A percentile compares a stretch with the other conserved stretches of the same genome.
Conservation (phyloP, 148 eudicot genomes). For the Heliosperma pusillum region DNA sequence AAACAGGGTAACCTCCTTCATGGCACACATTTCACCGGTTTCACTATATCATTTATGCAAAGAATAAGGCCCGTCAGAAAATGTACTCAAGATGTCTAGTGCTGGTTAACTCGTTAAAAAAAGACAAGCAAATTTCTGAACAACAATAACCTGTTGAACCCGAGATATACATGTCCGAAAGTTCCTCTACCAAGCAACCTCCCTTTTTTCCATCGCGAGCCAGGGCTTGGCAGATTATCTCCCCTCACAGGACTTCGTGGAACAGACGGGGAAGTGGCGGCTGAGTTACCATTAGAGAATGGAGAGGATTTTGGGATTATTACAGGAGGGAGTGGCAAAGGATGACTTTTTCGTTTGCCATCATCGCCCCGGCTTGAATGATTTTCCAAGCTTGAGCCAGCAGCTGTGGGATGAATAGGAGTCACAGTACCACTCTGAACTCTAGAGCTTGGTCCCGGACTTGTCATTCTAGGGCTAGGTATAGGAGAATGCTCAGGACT, state of each 20-base stretch:
- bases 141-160: slow-evolving; percentile 71
- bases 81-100: not conserved
- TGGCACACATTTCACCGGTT: slow-evolving; percentile 99
- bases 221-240: slow-evolving; percentile 72
- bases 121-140: not conserved
- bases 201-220: slow-evolving; percentile 91
- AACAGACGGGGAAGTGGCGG: slow-evolving; percentile 76
- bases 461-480: slow-evolving; percentile 93
- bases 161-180: slow-evolving; percentile 94
- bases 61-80: slow-evolving; percentile 14
- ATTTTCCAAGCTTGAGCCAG: slow-evolving; percentile 44
- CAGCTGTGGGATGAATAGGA: slow-evolving; percentile 89
- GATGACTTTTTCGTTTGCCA: slow-evolving; percentile 43
- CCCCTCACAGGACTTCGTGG: slow-evolving; percentile 86
- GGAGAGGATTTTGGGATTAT: slow-evolving; percentile 58
- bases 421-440: slow-evolving; percentile 98
- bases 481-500: slow-evolving; percentile 95
- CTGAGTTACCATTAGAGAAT: slow-evolving; percentile 72
- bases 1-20: slow-evolving; percentile 96
- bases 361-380: not conserved
- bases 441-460: slow-evolving; percentile 95
- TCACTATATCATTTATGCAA: slow-evolving; percentile 46
- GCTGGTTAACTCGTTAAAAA: slow-evolving; percentile 1
- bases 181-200: slow-evolving; percentile 89
- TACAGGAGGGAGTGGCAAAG: slow-evolving; percentile 89